Conservation (phyloP, 495 filamentous ascomycete genomes). For the Aspergillus hancockii region DNA sequence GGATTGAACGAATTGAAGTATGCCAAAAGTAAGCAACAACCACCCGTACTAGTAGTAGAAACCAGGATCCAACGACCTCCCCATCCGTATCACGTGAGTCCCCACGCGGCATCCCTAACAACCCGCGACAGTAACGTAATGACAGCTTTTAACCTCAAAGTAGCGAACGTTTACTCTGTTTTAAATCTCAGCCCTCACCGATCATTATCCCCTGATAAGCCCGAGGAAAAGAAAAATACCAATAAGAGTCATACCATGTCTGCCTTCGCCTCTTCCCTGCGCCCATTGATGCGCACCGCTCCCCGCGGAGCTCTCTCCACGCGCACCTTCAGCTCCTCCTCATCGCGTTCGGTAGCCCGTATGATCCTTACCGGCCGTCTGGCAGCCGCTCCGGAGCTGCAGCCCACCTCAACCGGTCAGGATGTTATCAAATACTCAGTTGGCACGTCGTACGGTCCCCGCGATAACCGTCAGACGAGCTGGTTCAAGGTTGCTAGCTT, state of each 20-base stretch:
- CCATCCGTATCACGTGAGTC: too few species aligned
- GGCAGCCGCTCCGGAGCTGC: constrained; percentile 67
- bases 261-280: constrained; percentile 49
- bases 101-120: too few species aligned
- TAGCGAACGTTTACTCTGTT: not conserved
- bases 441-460: constrained; percentile 55
- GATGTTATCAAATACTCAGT: constrained; percentile 71
- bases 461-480: constrained; percentile 66
- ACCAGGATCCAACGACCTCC: too few species aligned
- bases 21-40: too few species aligned
- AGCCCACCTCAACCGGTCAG: constrained; percentile 61
- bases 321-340: constrained; percentile 60
- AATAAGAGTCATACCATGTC: constrained; percentile 41
- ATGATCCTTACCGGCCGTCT: constrained; percentile 79
- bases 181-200: not conserved
- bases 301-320: constrained; percentile 39
- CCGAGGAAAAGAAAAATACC: constrained; percentile 36
- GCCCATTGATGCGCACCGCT: constrained; percentile 35
- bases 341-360: constrained; percentile 47
- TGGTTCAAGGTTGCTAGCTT: constrained; percentile 77
- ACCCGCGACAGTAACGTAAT: not conserved
- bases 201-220: not conserved
- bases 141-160: not conserved
- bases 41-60: too few species aligned
- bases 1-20: too few species aligned